These are phyloP conservation scores for Thelephora terrestris DNA, from an alignment of 1,284 basidiomycete genomes.

Conservation along the genomic window DNA sequence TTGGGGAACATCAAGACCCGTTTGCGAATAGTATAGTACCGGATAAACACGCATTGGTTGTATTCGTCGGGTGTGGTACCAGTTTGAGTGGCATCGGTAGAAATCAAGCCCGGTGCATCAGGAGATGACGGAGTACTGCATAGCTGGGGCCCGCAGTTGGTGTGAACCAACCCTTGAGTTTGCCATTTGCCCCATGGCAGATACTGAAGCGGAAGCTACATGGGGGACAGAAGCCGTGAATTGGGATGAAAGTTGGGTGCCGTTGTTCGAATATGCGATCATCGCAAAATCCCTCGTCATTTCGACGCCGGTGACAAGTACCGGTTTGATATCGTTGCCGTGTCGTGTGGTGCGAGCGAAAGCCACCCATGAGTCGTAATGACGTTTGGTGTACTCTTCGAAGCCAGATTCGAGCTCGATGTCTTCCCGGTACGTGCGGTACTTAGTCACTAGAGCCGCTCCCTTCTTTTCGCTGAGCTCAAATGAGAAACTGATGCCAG, in stretches of 20 bases:
- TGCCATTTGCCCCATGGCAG: conserved; percentile 6
- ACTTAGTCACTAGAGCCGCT: conserved; percentile 5
- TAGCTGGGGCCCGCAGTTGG: conserved; percentile 4
- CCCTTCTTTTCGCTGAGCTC: conserved; percentile 3
- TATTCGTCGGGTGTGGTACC: background rate
- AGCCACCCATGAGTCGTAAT: conserved; percentile 6
- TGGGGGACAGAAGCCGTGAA: conserved; percentile 1
- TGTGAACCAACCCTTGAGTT: background rate
- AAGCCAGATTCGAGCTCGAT: background rate
- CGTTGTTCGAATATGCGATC: conserved; percentile 5
- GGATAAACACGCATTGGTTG: conserved; percentile 7
- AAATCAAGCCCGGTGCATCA: background rate
- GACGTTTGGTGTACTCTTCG: conserved; percentile 5
- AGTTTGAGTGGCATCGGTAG: background rate
- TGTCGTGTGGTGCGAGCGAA: conserved; percentile 5
- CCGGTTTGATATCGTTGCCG: background rate
- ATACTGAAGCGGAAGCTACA: conserved; percentile 1
- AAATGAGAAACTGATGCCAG: background rate
- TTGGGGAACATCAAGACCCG: background rate
- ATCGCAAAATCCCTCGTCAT: too few species aligned
- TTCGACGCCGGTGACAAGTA: conserved; percentile 9
- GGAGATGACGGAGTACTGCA: background rate
- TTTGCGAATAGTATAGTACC: background rate
- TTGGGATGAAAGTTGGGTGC: background rate
- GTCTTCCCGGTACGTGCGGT: conserved; percentile 3